Base-by-base conservation (phyloP, 768 basidiomycete species). In the Cyclocybe aegerita region DNA sequence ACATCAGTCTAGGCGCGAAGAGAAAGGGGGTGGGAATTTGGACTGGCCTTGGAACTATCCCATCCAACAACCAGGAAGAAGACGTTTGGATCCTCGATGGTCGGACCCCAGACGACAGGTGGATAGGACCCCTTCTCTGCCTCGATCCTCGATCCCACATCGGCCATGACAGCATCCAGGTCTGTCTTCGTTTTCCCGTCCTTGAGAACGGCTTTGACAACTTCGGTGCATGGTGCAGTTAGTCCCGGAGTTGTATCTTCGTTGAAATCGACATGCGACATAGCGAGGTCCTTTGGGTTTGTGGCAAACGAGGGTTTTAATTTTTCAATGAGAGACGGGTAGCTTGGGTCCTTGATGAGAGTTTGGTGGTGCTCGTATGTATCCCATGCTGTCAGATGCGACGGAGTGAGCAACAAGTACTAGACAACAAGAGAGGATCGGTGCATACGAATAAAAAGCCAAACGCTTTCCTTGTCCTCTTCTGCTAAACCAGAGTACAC, bases 221-320 rank as follows among this genome's bases (percentile, higher is more conserved):
- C n/a, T 38, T 62, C 56, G 2, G 61, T 62, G 4, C 40, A 23
- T 9, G 56, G 55, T 7, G 53, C 45, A 12, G 44, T 51, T 16
- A 62, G 30, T 2, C 56, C 49, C 8, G 48, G 37, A 12, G 46
- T 32, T 6, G 53, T 48, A 35, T 52, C 52, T 23, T 54, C 31
- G 10, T 39, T 17, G 32, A 58, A 58, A 10, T 56, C 46, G 50
- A 62, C 46, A 37, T 62, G 61, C n/a, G 54, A 45, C 17, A 60
- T 11, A 4, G 43, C 46, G 10, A 45, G n/a, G 1, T 39, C 46
- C n/a, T 51, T 53, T 9, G 46, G 45, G 7, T 37, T 50, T 7
- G 56, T 33, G 9, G 48, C 43, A 11, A 51, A 50, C 10, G 23
- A 39, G 3, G 60, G 44, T 1, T 43, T 48, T 17, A 58, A 37